Percentiles rank a stretch among this genome's conserved stretches.
Conservation (phyloP, 305 asterid species). For the Fraxinus paxiana region DNA sequence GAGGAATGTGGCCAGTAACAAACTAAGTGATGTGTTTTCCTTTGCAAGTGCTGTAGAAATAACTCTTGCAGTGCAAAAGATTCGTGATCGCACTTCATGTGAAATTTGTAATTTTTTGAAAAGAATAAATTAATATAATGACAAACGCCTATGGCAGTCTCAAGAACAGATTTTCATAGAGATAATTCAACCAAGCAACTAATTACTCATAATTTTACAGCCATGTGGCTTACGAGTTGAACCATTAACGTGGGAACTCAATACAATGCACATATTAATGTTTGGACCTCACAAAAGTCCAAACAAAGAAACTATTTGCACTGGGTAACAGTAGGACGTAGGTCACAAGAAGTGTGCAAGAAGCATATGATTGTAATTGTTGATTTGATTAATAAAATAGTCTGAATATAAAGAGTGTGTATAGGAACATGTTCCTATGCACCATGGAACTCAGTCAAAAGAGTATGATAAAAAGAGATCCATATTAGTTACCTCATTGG, state of each 20-base stretch:
- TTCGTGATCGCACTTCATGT: not conserved
- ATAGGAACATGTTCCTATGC: not conserved
- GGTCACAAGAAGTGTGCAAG: not conserved
- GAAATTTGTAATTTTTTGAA: not conserved
- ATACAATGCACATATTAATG: not conserved
- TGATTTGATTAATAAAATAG: not conserved
- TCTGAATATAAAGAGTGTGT: not conserved
- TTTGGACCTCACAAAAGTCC: not conserved
- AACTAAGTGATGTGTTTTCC: not conserved
- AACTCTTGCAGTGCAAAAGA: not conserved
- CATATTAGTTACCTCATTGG: constrained; percentile 60
- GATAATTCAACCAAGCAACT: not conserved
- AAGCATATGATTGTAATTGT: constrained; percentile 7
- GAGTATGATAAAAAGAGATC: not conserved
- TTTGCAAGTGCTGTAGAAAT: not conserved
- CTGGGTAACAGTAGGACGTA: not conserved
- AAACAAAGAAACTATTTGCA: not conserved
- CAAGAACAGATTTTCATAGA: not conserved
- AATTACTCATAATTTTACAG: not conserved
- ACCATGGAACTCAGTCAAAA: not conserved
- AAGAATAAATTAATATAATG: not conserved
- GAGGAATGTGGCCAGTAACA: constrained; percentile 25
- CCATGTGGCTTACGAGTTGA: not conserved
- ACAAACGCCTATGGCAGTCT: not conserved
- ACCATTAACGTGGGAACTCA: not conserved